Percentiles rank a stretch among this genome's conserved stretches.
Evolutionary conservation across 2,329 filamentous ascomycete species (phyloP).

Genomic region (Aschersonia sp.): DNA sequence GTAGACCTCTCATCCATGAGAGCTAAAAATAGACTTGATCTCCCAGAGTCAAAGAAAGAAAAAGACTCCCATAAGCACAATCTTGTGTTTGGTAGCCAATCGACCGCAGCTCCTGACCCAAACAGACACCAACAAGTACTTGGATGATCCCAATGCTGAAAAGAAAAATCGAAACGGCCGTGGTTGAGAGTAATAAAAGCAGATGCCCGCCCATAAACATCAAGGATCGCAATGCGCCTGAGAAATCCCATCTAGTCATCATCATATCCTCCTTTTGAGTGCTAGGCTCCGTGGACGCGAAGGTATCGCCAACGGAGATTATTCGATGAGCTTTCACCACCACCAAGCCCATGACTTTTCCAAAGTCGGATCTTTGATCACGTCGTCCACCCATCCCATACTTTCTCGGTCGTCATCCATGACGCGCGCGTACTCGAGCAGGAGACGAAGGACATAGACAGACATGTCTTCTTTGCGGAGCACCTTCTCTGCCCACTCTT

Average conservation of each 20-base stretch:
- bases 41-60: background rate
- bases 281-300: too few relatives aligned
- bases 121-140: background rate
- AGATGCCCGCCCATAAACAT: too few relatives aligned
- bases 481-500: conserved; percentile 54
- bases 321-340: conserved; percentile 4
- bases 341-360: conserved; percentile 15
- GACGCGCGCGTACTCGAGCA: conserved; percentile 48
- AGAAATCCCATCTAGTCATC: background rate
- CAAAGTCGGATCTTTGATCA: conserved; percentile 20
- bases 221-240: background rate
- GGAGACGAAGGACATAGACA: conserved; percentile 51
- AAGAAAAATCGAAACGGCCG: too few relatives aligned
- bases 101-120: background rate
- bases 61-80: too few relatives aligned
- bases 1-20: too few relatives aligned
- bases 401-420: conserved; percentile 33
- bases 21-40: too few relatives aligned
- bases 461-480: conserved; percentile 60
- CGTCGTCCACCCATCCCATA: conserved; percentile 42
- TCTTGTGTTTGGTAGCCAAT: background rate
- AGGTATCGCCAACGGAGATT: background rate
- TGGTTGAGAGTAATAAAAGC: too few relatives aligned
- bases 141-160: too few relatives aligned
- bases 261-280: background rate